phyloP scores from a whole-genome alignment of 2,329 filamentous ascomycete species.

The Pseudogymnoascus sp. region DNA sequence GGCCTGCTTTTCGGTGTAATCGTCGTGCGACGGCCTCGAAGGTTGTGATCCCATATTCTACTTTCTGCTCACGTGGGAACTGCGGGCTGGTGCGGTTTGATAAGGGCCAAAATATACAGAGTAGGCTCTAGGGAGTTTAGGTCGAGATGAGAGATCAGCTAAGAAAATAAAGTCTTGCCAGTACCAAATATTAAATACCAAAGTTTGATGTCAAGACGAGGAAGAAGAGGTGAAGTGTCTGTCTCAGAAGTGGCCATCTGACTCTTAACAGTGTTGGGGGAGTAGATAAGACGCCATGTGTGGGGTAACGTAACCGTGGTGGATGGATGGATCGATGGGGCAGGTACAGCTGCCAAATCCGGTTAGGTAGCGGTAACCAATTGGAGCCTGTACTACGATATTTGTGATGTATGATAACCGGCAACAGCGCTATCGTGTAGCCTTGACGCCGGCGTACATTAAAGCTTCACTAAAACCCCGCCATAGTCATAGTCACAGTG shows the following conservation, averaged over 20 bases:
- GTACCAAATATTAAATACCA: background rate
- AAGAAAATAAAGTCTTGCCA: background rate
- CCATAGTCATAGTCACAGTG: background rate
- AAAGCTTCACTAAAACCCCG: background rate
- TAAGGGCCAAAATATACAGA: background rate
- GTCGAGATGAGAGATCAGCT: background rate
- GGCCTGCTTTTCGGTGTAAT: background rate
- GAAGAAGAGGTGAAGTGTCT: background rate
- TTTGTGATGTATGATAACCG: background rate
- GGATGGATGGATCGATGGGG: background rate
- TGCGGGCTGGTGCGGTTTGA: background rate
- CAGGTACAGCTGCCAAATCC: background rate
- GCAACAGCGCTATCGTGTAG: background rate
- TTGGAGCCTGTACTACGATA: background rate
- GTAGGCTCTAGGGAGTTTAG: background rate
- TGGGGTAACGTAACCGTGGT: conserved; percentile 5
- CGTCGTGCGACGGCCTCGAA: background rate
- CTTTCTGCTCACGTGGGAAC: background rate
- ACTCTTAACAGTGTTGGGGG: background rate
- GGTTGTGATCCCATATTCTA: background rate
- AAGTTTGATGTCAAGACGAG: background rate
- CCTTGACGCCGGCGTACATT: background rate
- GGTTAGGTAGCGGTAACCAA: background rate
- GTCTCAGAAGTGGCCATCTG: background rate
- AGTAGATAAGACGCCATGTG: background rate